A percentile compares a stretch with the other conserved stretches of the same genome.
Conservation (phyloP, 1,284 basidiomycete species). For the Leccinum griseonigrum region DNA sequence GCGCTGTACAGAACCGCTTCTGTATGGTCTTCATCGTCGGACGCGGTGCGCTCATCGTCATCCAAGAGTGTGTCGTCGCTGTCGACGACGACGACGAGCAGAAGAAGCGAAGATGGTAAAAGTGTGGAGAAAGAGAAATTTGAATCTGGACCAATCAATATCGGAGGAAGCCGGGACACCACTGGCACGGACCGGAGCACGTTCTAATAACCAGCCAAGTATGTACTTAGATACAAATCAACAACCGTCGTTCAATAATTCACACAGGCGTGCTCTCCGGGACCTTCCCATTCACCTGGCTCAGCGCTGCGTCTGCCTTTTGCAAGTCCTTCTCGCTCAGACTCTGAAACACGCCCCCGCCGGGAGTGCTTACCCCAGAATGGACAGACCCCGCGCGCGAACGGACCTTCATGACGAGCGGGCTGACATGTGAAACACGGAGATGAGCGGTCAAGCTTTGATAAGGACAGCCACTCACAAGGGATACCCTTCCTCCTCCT, state of each 20-base stretch:
- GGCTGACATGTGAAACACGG: conserved; percentile 44
- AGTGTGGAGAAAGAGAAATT: not conserved
- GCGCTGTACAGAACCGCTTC: conserved; percentile 49
- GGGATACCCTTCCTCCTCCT: conserved; percentile 90
- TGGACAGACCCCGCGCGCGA: conserved; percentile 83
- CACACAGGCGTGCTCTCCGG: not conserved
- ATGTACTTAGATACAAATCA: conserved; percentile 17
- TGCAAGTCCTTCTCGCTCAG: conserved; percentile 82
- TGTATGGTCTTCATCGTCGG: conserved; percentile 53
- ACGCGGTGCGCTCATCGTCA: conserved; percentile 32
- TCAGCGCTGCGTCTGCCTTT: conserved; percentile 82
- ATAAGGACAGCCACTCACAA: conserved; percentile 54
- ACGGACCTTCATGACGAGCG: conserved; percentile 88
- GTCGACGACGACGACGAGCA: conserved; percentile 6
- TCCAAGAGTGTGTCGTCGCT: conserved; percentile 13
- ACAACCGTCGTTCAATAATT: not conserved
- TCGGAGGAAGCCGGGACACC: conserved; percentile 20
- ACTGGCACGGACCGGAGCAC: conserved; percentile 1
- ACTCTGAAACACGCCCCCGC: conserved; percentile 71
- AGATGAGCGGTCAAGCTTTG: conserved; percentile 8
- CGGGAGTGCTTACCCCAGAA: conserved; percentile 88
- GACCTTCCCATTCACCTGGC: conserved; percentile 48
- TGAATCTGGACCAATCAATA: not conserved
- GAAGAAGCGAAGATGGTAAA: not conserved
- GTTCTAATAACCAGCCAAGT: not conserved